These are phyloP conservation scores for Prillingera fragicola DNA, from an alignment of 1,284 basidiomycete genomes.

Conservation along the genomic window DNA sequence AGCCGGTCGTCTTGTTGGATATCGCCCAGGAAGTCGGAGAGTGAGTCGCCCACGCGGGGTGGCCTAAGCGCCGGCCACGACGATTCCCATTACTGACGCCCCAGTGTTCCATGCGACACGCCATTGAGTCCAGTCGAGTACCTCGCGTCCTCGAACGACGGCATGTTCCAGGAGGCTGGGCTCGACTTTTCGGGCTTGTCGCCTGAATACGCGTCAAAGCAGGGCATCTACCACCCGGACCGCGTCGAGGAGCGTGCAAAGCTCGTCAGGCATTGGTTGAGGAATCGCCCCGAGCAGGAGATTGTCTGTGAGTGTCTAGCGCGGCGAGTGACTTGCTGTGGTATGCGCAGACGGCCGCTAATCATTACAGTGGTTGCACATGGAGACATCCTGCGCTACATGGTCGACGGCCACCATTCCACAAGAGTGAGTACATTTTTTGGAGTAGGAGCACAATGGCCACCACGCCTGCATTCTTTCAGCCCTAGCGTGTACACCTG, in stretches of 20 bases:
- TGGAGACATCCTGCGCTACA: constrained; percentile 44
- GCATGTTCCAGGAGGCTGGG: constrained; percentile 31
- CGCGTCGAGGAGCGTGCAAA: constrained; percentile 32
- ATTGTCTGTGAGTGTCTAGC: constrained; percentile 46
- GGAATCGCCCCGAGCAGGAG: constrained; percentile 38
- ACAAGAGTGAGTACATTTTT: constrained; percentile 22
- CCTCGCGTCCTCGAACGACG: constrained; percentile 35
- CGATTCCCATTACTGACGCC: constrained; percentile 1
- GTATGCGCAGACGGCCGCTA: background rate
- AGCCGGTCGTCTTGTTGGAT: constrained; percentile 40
- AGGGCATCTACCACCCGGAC: constrained; percentile 40
- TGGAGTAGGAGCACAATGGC: background rate
- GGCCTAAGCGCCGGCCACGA: background rate
- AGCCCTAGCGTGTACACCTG: background rate
- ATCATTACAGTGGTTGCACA: constrained; percentile 41
- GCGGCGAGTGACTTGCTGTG: background rate
- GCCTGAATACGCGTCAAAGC: constrained; percentile 41
- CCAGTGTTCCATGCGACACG: constrained; percentile 43
- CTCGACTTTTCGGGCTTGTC: constrained; percentile 42
- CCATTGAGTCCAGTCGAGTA: constrained; percentile 30
- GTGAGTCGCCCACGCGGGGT: constrained; percentile 23
- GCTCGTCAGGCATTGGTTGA: constrained; percentile 39
- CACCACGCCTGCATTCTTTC: background rate
- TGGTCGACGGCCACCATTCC: constrained; percentile 37
- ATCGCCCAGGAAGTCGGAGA: constrained; percentile 43